Base-by-base conservation (phyloP, 768 basidiomycete species). In the Podaxis carcinomalis region DNA sequence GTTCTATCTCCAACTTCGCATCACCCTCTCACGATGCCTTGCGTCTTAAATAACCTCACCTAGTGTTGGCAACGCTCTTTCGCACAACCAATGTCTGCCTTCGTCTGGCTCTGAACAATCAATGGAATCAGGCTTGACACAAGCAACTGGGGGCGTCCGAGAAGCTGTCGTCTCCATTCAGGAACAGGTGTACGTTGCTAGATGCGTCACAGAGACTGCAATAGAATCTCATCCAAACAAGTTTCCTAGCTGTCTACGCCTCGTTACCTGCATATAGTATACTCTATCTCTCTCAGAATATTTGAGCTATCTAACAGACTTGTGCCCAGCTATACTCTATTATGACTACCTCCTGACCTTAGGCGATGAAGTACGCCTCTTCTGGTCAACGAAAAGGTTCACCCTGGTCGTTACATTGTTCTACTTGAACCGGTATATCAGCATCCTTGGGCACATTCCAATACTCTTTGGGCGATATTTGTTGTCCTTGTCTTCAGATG, bases 311-410 rank as follows among this genome's bases (percentile, higher is more conserved):
- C 14, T 27, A 1, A 51, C 14, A 5, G 5, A 47, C 14, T 3
- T 35, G 21, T 16, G 14, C 36, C 14, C 23, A 80, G 78, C 68
- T 3, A 70, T 78, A 60, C 72, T 80, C 7, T 75, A 79, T 42
- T 84, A 83, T 54, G 84, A 85, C 66, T 83, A 80, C 58, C 23
- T 74, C 10, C 68, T 84, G 52, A 85, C 83, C 0, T 60, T 85
- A 0, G 57, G 67, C 1, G 62, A 64, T 9, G 84, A 85, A 67
- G 65, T 79, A 25, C 70, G 74, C 19, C 71, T 74, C 5, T 81
- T 79, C 67, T 85, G 84, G 83, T 64, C 51, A 7, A 62, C 68
- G 49, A 61, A 63, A 5, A 68, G 65, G 5, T 27, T 75, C 4
- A 74, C 72, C 19, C 74, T 72, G 72, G 72, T 63, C 7, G 73